Evolutionary conservation across 2,329 filamentous ascomycete genomes (phyloP).

Genomic region (Fusarium brevicatenulatum): DNA sequence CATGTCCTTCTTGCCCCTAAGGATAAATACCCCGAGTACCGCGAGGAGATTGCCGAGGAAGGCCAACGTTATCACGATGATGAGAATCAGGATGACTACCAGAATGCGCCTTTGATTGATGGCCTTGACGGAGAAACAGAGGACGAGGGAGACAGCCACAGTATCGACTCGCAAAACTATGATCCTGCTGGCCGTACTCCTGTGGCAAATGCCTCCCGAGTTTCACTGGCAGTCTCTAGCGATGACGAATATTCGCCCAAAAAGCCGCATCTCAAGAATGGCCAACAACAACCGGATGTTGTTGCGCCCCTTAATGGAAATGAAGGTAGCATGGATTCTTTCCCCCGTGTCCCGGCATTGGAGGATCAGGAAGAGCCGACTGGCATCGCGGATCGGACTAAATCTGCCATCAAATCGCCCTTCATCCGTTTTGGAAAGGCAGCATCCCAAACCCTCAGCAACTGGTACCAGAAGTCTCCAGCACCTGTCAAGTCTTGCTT

Average conservation of each 20-base stretch:
- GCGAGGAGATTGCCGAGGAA: constrained; percentile 63
- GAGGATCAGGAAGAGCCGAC: constrained; percentile 52
- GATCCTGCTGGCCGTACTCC: constrained; percentile 67
- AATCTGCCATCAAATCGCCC: constrained; percentile 47
- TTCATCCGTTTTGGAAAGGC: constrained; percentile 37
- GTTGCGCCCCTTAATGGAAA: constrained; percentile 45
- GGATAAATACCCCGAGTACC: constrained; percentile 74
- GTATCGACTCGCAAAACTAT: constrained; percentile 59
- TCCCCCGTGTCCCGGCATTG: constrained; percentile 64
- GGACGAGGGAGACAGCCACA: constrained; percentile 50
- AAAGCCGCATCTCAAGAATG: constrained; percentile 44
- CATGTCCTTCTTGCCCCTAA: constrained; percentile 92
- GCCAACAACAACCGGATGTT: constrained; percentile 41
- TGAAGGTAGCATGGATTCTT: constrained; percentile 68
- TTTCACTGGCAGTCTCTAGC: constrained; percentile 61
- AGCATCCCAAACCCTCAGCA: constrained; percentile 36
- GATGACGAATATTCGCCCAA: constrained; percentile 55
- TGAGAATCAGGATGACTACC: constrained; percentile 54
- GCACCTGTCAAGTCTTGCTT: constrained; percentile 52
- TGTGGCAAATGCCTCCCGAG: constrained; percentile 59
- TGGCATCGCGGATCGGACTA: constrained; percentile 54
- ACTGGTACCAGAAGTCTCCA: constrained; percentile 54
- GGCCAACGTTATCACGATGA: constrained; percentile 68
- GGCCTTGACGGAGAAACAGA: constrained; percentile 52
- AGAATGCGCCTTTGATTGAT: constrained; percentile 57